A percentile compares a stretch with the other conserved stretches of the same genome.
phyloP scores from a whole-genome alignment of 371 early-diverging fungal species.

The Nematocida ausubeli region DNA sequence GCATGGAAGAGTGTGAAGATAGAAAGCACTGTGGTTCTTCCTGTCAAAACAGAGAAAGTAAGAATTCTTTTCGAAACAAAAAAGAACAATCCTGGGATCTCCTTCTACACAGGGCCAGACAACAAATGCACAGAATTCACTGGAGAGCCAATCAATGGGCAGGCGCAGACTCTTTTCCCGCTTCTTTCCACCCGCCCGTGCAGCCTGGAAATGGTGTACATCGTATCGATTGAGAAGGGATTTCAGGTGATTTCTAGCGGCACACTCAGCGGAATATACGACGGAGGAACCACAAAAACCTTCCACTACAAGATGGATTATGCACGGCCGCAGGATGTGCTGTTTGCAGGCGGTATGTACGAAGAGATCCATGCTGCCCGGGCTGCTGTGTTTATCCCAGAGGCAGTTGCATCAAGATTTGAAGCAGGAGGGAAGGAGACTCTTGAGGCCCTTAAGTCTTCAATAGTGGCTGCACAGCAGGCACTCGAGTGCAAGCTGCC shows the following conservation, averaged over 20 bases:
- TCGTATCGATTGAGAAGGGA: slow-evolving; percentile 56
- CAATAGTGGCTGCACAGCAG: neutral
- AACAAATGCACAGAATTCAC: slow-evolving; percentile 13
- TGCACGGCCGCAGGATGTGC: slow-evolving; percentile 45
- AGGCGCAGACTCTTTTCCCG: slow-evolving; percentile 27
- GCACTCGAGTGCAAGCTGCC: slow-evolving; percentile 38
- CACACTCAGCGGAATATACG: slow-evolving; percentile 55
- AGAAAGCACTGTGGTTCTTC: neutral
- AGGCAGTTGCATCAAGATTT: neutral
- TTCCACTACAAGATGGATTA: slow-evolving; percentile 56
- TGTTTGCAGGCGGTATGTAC: slow-evolving; percentile 64
- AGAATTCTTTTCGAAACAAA: slow-evolving; percentile 17
- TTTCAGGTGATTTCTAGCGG: slow-evolving; percentile 61
- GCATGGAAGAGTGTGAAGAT: neutral
- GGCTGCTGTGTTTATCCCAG: slow-evolving; percentile 1
- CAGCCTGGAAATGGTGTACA: slow-evolving; percentile 63
- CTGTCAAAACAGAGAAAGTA: neutral
- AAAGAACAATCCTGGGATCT: slow-evolving; percentile 17
- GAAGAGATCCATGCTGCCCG: slow-evolving; percentile 20
- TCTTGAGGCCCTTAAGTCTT: slow-evolving; percentile 18
- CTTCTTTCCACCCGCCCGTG: neutral
- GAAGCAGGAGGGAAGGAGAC: slow-evolving; percentile 27
- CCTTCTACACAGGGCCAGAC: slow-evolving; percentile 14
- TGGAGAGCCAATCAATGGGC: slow-evolving; percentile 7
- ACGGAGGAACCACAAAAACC: slow-evolving; percentile 58